Conservation (phyloP, 1,284 basidiomycete genomes). For the Melampsora larici-populina region DNA sequence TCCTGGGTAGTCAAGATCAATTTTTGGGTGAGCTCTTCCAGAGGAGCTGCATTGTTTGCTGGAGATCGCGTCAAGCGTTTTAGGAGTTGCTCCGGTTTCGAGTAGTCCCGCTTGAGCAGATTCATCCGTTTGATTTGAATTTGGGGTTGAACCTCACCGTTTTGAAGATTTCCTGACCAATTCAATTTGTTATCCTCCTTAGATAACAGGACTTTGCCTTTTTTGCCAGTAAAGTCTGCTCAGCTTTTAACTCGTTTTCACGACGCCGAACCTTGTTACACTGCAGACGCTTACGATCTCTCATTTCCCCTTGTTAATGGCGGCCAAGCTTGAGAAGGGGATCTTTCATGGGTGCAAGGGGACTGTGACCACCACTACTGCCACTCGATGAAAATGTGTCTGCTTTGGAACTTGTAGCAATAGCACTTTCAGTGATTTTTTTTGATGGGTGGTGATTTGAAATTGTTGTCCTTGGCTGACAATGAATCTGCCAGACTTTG, state of each 20-base stretch:
- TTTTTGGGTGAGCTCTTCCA: background rate
- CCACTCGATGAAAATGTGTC: background rate
- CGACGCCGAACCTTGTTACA: constrained; percentile 17
- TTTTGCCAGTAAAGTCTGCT: constrained; percentile 17
- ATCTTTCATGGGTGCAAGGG: constrained; percentile 9
- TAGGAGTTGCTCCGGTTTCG: background rate
- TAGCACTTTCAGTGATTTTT: background rate
- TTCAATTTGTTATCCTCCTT: background rate
- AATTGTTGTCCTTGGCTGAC: background rate
- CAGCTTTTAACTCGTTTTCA: constrained; percentile 28
- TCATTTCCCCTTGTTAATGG: constrained; percentile 27
- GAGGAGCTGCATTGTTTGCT: background rate
- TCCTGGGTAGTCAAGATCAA: background rate
- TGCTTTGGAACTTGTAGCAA: background rate
- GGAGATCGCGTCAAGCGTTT: background rate
- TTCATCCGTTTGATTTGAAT: background rate
- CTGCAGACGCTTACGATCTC: constrained; percentile 25
- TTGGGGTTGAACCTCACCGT: background rate
- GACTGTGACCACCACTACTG: background rate
- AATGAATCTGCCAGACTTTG: constrained; percentile 21
- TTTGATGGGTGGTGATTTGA: background rate
- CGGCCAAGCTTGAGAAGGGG: constrained; percentile 15
- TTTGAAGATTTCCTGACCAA: constrained; percentile 31
- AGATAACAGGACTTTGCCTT: background rate
- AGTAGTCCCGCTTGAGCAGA: background rate